Conservation (phyloP, 768 basidiomycete species). For the Suillus fuscotomentosus region DNA sequence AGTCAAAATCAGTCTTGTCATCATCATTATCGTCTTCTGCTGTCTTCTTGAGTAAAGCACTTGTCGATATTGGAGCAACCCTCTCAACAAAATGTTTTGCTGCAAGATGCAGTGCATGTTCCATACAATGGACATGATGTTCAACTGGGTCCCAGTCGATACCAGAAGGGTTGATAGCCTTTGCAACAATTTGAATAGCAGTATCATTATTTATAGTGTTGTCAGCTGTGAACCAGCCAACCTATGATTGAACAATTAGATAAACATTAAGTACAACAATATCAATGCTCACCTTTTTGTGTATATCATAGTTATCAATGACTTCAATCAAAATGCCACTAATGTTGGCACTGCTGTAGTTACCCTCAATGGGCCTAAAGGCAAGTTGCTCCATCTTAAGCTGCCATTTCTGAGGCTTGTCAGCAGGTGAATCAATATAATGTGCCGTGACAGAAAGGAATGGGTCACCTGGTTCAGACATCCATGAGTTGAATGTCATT, state of each 20-base stretch:
- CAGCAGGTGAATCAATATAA: too few relatives aligned
- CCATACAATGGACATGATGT: conserved; percentile 28
- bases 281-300: conserved; percentile 16
- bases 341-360: too few relatives aligned
- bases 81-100: conserved; percentile 27
- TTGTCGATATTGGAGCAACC: conserved; percentile 14
- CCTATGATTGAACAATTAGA: conserved; percentile 11
- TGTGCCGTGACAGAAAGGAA: too few relatives aligned
- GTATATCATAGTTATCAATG: too few relatives aligned
- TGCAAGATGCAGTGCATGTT: conserved; percentile 30
- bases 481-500: too few relatives aligned
- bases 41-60: conserved; percentile 3
- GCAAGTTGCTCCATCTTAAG: too few relatives aligned
- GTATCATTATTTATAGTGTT: conserved; percentile 29
- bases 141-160: conserved; percentile 18
- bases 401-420: too few relatives aligned
- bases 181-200: conserved; percentile 18
- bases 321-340: too few relatives aligned
- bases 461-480: too few relatives aligned
- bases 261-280: neutral
- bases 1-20: conserved; percentile 7
- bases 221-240: conserved; percentile 32
- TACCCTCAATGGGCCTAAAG: too few relatives aligned
- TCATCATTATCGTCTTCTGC: neutral
- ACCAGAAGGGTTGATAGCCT: conserved; percentile 11